Percentiles rank a stretch among this genome's conserved stretches.
These are phyloP conservation scores for Neopestalotiopsis rosae DNA, from an alignment of 2,329 filamentous ascomycete species.

Conservation along the genomic window DNA sequence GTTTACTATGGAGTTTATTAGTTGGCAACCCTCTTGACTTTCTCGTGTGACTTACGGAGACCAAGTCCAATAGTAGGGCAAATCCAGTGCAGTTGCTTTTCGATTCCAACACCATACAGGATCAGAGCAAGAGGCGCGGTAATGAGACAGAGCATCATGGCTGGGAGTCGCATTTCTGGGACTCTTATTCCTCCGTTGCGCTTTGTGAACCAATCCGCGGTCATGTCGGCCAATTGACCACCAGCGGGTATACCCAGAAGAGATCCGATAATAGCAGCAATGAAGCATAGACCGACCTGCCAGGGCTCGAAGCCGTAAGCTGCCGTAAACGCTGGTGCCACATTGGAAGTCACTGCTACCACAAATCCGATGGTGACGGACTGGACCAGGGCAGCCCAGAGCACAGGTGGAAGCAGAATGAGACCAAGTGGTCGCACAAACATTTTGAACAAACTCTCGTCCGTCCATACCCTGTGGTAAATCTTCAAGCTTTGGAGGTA, in stretches of 20 bases:
- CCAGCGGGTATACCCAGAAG: constrained; percentile 55
- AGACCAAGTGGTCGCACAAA: constrained; percentile 55
- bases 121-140: constrained; percentile 52
- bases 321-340: constrained; percentile 46
- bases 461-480: constrained; percentile 47
- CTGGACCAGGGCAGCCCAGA: constrained; percentile 61
- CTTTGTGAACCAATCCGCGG: constrained; percentile 54
- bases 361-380: constrained; percentile 61
- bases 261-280: constrained; percentile 53
- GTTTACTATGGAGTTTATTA: constrained; percentile 45
- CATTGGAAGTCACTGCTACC: constrained; percentile 60
- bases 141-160: constrained; percentile 55
- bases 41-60: constrained; percentile 46
- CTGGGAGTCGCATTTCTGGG: constrained; percentile 64
- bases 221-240: constrained; percentile 51
- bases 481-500: constrained; percentile 44
- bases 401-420: constrained; percentile 55
- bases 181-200: constrained; percentile 62
- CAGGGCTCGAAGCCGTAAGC: constrained; percentile 51
- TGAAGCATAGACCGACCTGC: constrained; percentile 57
- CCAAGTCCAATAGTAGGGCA: constrained; percentile 59
- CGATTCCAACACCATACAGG: constrained; percentile 53
- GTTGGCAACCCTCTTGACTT: not conserved
- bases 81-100: constrained; percentile 57
- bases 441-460: constrained; percentile 53